phyloP scores from a whole-genome alignment of 2,329 filamentous ascomycete genomes.

The Alternaria incomplexa region DNA sequence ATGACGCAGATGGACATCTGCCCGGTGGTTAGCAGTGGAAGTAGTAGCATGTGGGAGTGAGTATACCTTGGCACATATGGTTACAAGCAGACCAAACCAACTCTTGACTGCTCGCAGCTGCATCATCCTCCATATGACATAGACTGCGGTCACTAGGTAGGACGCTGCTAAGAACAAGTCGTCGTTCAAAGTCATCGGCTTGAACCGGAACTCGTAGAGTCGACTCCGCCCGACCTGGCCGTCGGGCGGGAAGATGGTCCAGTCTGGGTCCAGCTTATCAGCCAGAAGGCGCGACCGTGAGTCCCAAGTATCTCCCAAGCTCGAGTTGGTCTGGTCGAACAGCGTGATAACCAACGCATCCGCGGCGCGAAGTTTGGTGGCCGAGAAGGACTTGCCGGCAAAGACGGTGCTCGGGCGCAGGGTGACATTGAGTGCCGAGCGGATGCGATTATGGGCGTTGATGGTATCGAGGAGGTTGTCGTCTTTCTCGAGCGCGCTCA shows the following conservation, averaged over 20 bases:
- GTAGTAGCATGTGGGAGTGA: background rate
- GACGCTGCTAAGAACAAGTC: slow-evolving; percentile 68
- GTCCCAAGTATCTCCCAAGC: slow-evolving; percentile 70
- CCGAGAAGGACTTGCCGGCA: slow-evolving; percentile 77
- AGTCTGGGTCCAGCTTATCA: slow-evolving; percentile 58
- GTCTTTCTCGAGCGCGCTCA: slow-evolving; percentile 65
- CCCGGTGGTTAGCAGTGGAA: slow-evolving; percentile 15
- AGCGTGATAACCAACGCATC: slow-evolving; percentile 81
- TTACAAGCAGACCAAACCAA: slow-evolving; percentile 72
- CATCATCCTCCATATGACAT: slow-evolving; percentile 70
- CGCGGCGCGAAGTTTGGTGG: slow-evolving; percentile 70
- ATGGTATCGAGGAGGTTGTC: slow-evolving; percentile 70
- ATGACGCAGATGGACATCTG: slow-evolving; percentile 72
- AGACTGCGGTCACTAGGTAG: slow-evolving; percentile 68
- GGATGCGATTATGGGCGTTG: slow-evolving; percentile 66
- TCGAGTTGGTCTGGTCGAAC: slow-evolving; percentile 70
- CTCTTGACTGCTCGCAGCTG: slow-evolving; percentile 78
- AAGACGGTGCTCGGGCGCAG: slow-evolving; percentile 80
- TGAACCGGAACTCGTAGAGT: slow-evolving; percentile 80
- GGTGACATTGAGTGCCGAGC: slow-evolving; percentile 74
- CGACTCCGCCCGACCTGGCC: slow-evolving; percentile 63
- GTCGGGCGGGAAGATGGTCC: slow-evolving; percentile 69
- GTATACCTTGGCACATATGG: slow-evolving; percentile 68
- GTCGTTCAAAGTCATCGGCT: slow-evolving; percentile 72
- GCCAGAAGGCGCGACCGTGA: slow-evolving; percentile 62